Evolutionary conservation across 2,329 filamentous ascomycete genomes (phyloP).

Genomic region (Diaporthe aspalathi): DNA sequence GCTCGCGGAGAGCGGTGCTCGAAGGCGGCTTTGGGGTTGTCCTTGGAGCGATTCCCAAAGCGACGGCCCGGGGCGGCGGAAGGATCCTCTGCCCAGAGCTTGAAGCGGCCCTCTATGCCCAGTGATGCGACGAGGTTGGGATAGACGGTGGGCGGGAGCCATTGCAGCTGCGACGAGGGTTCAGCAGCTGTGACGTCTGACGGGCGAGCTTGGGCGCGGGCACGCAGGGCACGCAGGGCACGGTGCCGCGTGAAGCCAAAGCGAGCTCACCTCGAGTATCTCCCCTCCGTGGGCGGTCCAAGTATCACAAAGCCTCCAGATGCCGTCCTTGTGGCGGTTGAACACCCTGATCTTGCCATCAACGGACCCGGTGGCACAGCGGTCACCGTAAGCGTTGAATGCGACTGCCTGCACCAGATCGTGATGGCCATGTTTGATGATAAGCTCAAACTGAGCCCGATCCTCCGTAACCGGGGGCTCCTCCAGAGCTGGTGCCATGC

Average conservation of each 20-base stretch:
- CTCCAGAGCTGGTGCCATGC: conserved; percentile 44
- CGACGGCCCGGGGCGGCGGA: conserved; percentile 82
- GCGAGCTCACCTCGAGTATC: conserved; percentile 79
- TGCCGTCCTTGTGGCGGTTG: conserved; percentile 81
- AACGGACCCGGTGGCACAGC: conserved; percentile 89
- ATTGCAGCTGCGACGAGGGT: conserved; percentile 75
- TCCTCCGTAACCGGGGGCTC: conserved; percentile 54
- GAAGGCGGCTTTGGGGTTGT: conserved; percentile 61
- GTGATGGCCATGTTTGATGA: conserved; percentile 79
- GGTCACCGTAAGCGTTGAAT: conserved; percentile 92
- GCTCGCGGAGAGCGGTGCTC: conserved; percentile 69
- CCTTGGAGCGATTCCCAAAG: conserved; percentile 74
- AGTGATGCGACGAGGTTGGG: conserved; percentile 88
- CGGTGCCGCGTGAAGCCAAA: background rate
- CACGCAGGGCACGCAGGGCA: background rate
- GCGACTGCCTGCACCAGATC: conserved; percentile 86
- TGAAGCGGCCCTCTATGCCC: conserved; percentile 89
- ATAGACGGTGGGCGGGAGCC: conserved; percentile 91
- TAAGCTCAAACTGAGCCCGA: conserved; percentile 64
- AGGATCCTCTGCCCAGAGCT: conserved; percentile 92
- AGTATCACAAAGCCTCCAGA: conserved; percentile 85
- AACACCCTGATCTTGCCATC: conserved; percentile 95
- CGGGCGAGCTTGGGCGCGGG: background rate
- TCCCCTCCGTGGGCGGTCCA: conserved; percentile 93
- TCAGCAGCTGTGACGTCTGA: conserved; percentile 38